Base-by-base conservation (phyloP, 345 rosid species). In the Rhizophora apiculata region DNA sequence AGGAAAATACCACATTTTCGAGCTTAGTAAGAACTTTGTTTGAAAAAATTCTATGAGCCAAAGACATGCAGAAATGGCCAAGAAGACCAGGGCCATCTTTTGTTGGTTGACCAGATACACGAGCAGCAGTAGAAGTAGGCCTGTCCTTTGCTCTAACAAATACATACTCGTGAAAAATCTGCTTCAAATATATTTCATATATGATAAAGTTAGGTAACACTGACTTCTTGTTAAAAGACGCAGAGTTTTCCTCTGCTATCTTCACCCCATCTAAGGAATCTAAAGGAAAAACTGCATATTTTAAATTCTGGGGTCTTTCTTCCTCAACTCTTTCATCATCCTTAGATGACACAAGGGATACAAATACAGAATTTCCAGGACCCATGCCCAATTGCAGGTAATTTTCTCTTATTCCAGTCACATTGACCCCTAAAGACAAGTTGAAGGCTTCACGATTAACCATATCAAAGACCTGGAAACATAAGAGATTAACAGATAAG, bases 11-110 rank as follows among this genome's bases (percentile, higher is more conserved):
- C 93, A 84, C 92, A 76, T 81, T 83, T 77, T 95, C 96, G 59
- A 95, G 82, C 73, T 89, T 85, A 81, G 74, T 66, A 59, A 84
- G 86, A 75, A 86, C 96, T 83, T 79, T 88, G 79, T 81, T 82
- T 15, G 92, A 84, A 82, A 92, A 88, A 65, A 92, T 88, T 78
- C 96, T 85, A 77, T 92, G 97, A 72, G 92, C 81, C 83, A 95
- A 75, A 76, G 99, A 89, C 85, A 87, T 67, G 73, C 90, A 88
- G 81, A 91, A 92, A 82, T 92, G 96, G 62, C 89, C 86, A 68
- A 94, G 96, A 85, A 87, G 92, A 73, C 90, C 74, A 2, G 85
- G 66, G 52, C 77, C 83, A 52, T 86, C 87, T 70, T 86, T 88
- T 65, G 83, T 64, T 31, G 73, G 76, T 70, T 76, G 90, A 75